phyloP scores from a whole-genome alignment of 805 yeast genomes.

The Scheffersomyces spartinae region DNA sequence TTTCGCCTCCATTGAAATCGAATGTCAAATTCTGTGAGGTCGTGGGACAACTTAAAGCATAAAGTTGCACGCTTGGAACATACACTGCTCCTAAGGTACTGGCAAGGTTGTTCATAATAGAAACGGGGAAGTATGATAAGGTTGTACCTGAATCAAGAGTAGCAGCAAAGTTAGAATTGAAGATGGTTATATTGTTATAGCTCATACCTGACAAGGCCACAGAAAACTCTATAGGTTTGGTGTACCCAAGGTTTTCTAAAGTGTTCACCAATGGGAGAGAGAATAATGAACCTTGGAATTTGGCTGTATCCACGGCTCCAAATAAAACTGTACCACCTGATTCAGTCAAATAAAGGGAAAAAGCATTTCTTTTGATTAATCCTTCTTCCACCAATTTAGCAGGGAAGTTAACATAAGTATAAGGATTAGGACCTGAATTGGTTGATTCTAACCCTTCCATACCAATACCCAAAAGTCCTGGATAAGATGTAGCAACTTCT shows the following conservation, averaged over 20 bases:
- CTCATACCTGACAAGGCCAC: constrained; percentile 14
- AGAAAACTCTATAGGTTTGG: constrained; percentile 19
- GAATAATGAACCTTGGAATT: constrained; percentile 20
- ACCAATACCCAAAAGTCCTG: constrained; percentile 33
- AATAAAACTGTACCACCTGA: constrained; percentile 23
- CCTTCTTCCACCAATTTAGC: constrained; percentile 20
- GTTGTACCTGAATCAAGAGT: constrained; percentile 27
- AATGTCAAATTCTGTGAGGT: constrained; percentile 10
- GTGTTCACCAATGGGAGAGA: constrained; percentile 23
- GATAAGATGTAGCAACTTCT: constrained; percentile 17
- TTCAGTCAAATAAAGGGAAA: constrained; percentile 25
- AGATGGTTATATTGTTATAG: constrained; percentile 8
- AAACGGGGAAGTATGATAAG: constrained; percentile 17
- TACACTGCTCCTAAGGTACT: constrained; percentile 12
- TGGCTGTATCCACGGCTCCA: constrained; percentile 34
- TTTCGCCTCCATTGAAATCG: constrained; percentile 21
- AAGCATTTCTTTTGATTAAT: constrained; percentile 18
- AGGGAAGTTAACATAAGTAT: constrained; percentile 29
- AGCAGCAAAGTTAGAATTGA: constrained; percentile 10
- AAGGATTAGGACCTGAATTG: constrained; percentile 5
- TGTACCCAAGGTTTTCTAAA: constrained; percentile 7
- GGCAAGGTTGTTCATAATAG: constrained; percentile 11
- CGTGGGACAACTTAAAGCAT: constrained; percentile 12
- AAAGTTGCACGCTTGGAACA: constrained; percentile 9
- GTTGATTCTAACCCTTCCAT: constrained; percentile 30